A percentile compares a stretch with the other conserved stretches of the same genome.
These are phyloP conservation scores for Protea cynaroides DNA, from an alignment of 164 flowering plant species.

Conservation along the genomic window DNA sequence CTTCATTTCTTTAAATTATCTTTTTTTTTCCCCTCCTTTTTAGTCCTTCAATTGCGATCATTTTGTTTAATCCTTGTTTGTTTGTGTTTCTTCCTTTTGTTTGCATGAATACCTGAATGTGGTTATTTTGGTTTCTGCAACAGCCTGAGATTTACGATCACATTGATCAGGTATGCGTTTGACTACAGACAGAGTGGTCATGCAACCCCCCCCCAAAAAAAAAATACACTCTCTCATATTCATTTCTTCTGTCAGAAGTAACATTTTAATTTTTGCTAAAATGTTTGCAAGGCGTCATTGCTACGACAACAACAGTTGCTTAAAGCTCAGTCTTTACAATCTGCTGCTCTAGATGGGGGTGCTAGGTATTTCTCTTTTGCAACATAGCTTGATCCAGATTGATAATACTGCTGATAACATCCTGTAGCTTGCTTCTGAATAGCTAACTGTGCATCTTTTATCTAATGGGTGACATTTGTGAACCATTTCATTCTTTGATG, in stretches of 20 bases:
- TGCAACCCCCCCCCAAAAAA: no score
- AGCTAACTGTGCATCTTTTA: neutral
- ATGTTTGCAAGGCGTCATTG: constrained; percentile 29
- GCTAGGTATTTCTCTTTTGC: constrained; percentile 51
- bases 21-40: neutral
- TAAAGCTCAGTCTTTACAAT: constrained; percentile 58
- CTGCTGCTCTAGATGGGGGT: constrained; percentile 64
- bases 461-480: constrained; percentile 10
- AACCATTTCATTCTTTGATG: constrained; percentile 5
- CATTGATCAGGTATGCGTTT: constrained; percentile 52
- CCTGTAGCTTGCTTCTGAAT: neutral
- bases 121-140: constrained; percentile 7
- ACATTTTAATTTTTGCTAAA: neutral
- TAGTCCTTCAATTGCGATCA: neutral
- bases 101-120: neutral
- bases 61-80: neutral
- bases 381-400: neutral
- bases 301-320: constrained; percentile 77
- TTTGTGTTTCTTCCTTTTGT: neutral
- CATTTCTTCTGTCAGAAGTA: neutral
- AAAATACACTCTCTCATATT: no score
- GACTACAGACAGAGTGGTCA: neutral
- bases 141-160: constrained; percentile 66
- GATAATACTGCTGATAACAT: constrained; percentile 1
- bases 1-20: neutral